phyloP scores from a whole-genome alignment of 2,329 filamentous ascomycete species.

The Colletotrichum chrysophilum region DNA sequence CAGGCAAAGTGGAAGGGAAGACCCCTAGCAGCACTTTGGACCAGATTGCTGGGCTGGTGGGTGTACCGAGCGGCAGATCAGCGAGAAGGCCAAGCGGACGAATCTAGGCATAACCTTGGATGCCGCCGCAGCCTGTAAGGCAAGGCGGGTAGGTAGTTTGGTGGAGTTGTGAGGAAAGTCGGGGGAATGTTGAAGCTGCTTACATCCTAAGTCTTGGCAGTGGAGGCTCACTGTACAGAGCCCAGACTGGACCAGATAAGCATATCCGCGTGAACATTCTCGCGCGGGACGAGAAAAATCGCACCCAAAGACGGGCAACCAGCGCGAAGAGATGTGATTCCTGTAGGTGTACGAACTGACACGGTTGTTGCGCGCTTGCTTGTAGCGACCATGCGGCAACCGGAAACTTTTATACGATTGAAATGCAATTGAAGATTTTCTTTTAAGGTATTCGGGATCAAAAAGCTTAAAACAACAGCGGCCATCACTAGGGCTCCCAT shows the following conservation, averaged over 20 bases:
- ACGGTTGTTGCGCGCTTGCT: neutral
- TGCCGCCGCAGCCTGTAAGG: neutral
- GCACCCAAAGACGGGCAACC: neutral
- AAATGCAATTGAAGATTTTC: neutral
- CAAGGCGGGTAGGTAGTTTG: neutral
- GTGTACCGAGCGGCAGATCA: neutral
- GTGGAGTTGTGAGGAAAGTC: neutral
- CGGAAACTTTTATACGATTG: neutral
- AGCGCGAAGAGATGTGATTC: neutral
- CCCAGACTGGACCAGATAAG: neutral
- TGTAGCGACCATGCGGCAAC: neutral
- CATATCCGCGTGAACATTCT: neutral
- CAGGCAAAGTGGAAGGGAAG: neutral
- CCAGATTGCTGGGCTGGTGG: neutral
- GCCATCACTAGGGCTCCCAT: neutral
- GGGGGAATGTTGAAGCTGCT: slow-evolving; percentile 1
- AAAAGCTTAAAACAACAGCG: neutral
- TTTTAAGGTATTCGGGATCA: neutral
- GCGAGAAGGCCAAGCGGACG: neutral
- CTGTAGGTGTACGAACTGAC: neutral
- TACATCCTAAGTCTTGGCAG: neutral
- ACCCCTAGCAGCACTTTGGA: neutral
- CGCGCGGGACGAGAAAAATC: neutral
- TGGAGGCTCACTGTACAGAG: neutral
- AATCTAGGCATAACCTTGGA: neutral